Base-by-base conservation (phyloP, 805 yeast genomes). In the Sungouiozyma intestinalis region DNA sequence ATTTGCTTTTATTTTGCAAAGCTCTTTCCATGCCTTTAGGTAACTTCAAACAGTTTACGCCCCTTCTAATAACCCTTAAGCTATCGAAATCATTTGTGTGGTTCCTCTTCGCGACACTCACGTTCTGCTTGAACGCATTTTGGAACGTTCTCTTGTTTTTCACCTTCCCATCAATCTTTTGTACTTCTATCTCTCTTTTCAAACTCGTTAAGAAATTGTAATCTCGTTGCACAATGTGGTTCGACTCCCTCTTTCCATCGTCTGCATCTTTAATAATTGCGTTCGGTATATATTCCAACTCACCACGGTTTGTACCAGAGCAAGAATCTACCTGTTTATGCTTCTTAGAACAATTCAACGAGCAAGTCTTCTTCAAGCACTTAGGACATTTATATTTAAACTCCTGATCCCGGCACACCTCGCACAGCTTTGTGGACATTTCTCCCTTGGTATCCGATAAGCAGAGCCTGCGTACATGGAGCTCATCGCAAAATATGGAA, bases 371-470 rank as follows among this genome's bases (percentile, higher is more conserved):
- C 3, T 66, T 58, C 4, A 64, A 63, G 55, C 97, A 88, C 15
- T 81, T 79, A 0, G 96, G 96, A 58, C 97, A 88, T 13, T 71
- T 77, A 57, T 88, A 88, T 53, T 79, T 82, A 43, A 69, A 66
- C 19, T 50, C 57, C 3, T 63, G 53, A 16, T 51, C 52, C 9
- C 59, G 55, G 48, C 84, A 78, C 15, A 75, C 63, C 43, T 61
- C 66, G 49, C 82, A 78, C 18, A 47, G 29, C 9, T 19, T 21
- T 33, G 4, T 21, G 29, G 16, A 17, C 18, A 33, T 3, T 33
- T 6, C 14, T 33, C 19, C 18, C 3, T 33, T 17, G 8, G 21
- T 14, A 27, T 27, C 14, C 14, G 9, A 14, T 27, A 27, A 14
- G 9, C 14, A 14, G 14, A 27, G 14, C 32, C 32, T 27, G 9